Conservation (phyloP, 2,329 filamentous ascomycete species). For the Aspergillus ibericus region DNA sequence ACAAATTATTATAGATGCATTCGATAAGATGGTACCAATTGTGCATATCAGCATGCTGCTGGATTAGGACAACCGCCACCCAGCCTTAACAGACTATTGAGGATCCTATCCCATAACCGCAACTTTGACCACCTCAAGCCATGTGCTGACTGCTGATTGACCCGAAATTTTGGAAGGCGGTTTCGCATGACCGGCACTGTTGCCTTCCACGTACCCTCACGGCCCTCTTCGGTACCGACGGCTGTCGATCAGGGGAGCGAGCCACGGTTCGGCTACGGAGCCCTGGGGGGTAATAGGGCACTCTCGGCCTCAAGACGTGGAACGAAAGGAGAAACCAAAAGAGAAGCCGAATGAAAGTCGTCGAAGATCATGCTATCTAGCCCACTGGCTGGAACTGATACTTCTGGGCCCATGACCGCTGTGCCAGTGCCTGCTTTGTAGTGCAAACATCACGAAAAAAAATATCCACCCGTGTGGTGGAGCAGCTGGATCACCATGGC, state of each 20-base stretch:
- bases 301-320: not conserved
- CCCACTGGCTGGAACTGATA: too few species aligned
- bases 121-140: not conserved
- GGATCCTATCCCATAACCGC: not conserved
- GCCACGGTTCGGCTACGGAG: not conserved
- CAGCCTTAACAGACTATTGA: not conserved
- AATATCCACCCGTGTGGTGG: conserved; percentile 1
- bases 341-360: not conserved
- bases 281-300: too few species aligned
- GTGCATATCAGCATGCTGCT: not conserved
- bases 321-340: not conserved
- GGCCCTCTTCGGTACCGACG: not conserved
- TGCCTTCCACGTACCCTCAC: not conserved
- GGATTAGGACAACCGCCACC: not conserved
- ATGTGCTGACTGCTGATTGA: not conserved
- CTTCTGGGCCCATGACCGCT: too few species aligned
- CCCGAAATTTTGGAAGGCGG: not conserved
- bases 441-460: not conserved
- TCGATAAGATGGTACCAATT: too few species aligned
- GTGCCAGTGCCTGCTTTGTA: not conserved
- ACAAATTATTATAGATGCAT: too few species aligned
- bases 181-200: not conserved
- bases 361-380: not conserved
- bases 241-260: not conserved
- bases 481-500: not conserved